phyloP scores from a whole-genome alignment of 2,329 filamentous ascomycete species.

The Colletotrichum graminicola region DNA sequence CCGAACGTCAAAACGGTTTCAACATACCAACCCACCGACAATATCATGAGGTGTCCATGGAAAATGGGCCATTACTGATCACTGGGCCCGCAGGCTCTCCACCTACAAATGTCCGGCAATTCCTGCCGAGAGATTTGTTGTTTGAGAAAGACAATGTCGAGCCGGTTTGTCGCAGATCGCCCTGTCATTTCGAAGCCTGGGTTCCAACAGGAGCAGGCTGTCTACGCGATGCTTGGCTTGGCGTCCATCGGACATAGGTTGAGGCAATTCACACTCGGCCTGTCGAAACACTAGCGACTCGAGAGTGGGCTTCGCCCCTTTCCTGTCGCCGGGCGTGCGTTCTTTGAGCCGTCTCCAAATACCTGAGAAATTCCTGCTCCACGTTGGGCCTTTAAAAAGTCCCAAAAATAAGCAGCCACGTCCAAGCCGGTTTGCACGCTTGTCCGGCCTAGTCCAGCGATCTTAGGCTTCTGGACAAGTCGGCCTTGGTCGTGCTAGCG shows the following conservation, averaged over 20 bases:
- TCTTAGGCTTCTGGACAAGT: constrained; percentile 19
- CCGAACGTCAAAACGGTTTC: constrained; percentile 39
- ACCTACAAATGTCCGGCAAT: constrained; percentile 31
- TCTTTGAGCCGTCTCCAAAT: background rate
- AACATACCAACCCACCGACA: constrained; percentile 18
- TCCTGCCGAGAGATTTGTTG: constrained; percentile 24
- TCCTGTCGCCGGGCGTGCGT: background rate
- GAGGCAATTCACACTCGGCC: constrained; percentile 33
- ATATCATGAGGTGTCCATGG: constrained; percentile 13
- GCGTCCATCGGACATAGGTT: constrained; percentile 16
- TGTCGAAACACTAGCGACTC: constrained; percentile 21
- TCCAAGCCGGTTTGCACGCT: constrained; percentile 6
- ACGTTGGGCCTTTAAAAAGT: constrained; percentile 4
- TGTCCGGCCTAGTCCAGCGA: constrained; percentile 29
- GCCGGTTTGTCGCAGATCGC: constrained; percentile 33
- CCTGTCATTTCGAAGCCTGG: constrained; percentile 16
- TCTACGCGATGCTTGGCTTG: background rate
- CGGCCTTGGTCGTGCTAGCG: constrained; percentile 1
- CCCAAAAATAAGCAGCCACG: constrained; percentile 17
- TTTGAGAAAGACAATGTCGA: constrained; percentile 18
- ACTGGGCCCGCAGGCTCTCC: background rate
- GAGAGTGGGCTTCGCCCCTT: background rate
- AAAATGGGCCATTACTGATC: constrained; percentile 12
- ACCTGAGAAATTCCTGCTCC: background rate
- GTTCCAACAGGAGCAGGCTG: constrained; percentile 5